Percentiles rank a stretch among this genome's conserved stretches.
phyloP scores from a whole-genome alignment of 441 rosid genomes.

The Dalechampia spathulata region DNA sequence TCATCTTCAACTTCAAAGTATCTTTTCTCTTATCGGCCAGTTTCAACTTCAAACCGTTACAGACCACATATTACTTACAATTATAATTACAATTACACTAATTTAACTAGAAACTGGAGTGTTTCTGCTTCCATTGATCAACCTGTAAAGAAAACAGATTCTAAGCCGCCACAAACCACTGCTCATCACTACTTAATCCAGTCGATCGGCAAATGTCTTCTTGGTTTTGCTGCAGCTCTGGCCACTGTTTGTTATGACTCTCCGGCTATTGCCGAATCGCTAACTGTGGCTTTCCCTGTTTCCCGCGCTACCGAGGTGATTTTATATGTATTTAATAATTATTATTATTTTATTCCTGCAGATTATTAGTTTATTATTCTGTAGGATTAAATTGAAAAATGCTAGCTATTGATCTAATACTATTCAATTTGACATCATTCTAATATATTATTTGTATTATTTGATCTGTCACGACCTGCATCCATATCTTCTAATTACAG shows the following conservation, averaged over 20 bases:
- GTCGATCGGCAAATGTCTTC: slow-evolving; percentile 35
- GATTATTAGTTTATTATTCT: no score
- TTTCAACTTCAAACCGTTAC: no score
- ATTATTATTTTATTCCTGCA: no score
- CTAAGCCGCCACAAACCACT: slow-evolving; percentile 6
- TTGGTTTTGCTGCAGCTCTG: slow-evolving; percentile 52
- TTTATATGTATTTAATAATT: neutral
- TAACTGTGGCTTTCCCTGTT: slow-evolving; percentile 64
- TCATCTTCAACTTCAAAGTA: no score
- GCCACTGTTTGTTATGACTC: slow-evolving; percentile 40
- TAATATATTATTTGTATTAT: no score
- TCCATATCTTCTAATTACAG: no score
- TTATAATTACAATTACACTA: no score
- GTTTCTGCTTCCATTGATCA: slow-evolving; percentile 22
- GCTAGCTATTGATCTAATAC: no score
- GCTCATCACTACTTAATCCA: slow-evolving; percentile 16
- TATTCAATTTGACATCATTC: neutral
- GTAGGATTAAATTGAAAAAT: no score
- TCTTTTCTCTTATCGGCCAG: no score
- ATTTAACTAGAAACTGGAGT: slow-evolving; percentile 8
- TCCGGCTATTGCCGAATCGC: slow-evolving; percentile 59
- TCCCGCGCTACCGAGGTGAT: slow-evolving; percentile 66
- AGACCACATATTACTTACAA: no score
- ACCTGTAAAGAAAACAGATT: slow-evolving; percentile 17
- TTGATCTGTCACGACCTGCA: no score